These are phyloP conservation scores for Spencermartinsiella ligniputridi DNA, from an alignment of 1,139 yeast genomes.

Conservation along the genomic window DNA sequence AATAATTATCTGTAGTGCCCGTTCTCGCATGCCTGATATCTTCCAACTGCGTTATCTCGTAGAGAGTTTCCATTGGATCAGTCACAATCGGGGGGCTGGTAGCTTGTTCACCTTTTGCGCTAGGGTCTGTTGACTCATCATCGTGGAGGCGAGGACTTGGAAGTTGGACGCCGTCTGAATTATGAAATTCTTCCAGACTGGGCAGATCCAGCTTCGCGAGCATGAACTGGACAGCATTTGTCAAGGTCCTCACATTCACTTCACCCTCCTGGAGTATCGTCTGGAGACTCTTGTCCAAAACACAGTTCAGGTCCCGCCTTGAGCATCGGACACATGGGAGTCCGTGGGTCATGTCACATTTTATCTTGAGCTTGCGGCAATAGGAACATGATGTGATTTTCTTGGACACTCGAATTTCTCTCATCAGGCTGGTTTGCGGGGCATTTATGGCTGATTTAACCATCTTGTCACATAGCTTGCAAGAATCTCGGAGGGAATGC, in stretches of 20 bases:
- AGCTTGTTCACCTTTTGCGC: neutral
- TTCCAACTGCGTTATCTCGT: constrained; percentile 2
- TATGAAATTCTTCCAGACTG: neutral
- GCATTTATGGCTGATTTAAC: neutral
- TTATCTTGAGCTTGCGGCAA: constrained; percentile 1
- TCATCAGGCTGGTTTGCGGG: neutral
- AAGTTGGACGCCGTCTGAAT: neutral
- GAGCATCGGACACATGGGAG: constrained; percentile 1
- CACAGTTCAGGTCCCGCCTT: neutral
- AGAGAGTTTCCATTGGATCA: constrained; percentile 4
- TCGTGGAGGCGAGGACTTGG: neutral
- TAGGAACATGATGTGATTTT: constrained; percentile 3
- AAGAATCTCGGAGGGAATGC: too few species aligned
- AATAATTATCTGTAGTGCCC: constrained; percentile 1
- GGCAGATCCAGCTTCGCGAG: constrained; percentile 2
- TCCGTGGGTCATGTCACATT: constrained; percentile 2
- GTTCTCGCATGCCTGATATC: neutral
- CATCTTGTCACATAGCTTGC: too few species aligned
- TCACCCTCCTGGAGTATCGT: constrained; percentile 4
- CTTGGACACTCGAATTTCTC: constrained; percentile 2
- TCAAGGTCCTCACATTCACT: neutral
- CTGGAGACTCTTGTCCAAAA: constrained; percentile 2
- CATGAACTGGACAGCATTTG: neutral
- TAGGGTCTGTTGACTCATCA: neutral
- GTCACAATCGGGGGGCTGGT: constrained; percentile 4